Conservation (phyloP, 2,329 filamentous ascomycete genomes). For the Fusarium agapanthi region DNA sequence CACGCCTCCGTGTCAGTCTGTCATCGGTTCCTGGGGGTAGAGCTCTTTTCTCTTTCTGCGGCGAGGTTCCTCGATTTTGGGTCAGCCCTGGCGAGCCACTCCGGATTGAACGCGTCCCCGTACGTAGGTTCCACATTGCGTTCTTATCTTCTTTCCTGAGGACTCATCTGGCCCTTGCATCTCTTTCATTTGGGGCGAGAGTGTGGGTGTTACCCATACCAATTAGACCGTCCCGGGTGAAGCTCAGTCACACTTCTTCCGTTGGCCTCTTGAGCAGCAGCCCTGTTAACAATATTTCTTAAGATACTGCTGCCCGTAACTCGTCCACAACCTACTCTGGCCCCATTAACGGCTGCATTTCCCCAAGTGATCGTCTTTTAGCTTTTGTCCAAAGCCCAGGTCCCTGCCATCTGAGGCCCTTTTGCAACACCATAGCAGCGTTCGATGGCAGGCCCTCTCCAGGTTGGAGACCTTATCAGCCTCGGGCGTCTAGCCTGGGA, state of each 20-base stretch:
- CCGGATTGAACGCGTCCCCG: neutral
- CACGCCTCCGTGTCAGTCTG: conserved; percentile 5
- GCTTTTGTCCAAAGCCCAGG: neutral
- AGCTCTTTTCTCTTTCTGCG: neutral
- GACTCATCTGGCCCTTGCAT: conserved; percentile 26
- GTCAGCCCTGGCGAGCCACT: conserved; percentile 28
- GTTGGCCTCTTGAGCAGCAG: conserved; percentile 2
- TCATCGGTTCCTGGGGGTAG: conserved; percentile 8
- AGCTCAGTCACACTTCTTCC: neutral
- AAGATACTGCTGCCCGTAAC: conserved; percentile 13
- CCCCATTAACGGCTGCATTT: neutral
- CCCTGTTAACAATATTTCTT: conserved; percentile 5
- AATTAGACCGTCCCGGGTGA: neutral
- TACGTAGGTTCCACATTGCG: conserved; percentile 2
- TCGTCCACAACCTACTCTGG: neutral
- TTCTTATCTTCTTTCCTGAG: conserved; percentile 5
- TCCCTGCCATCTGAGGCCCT: neutral
- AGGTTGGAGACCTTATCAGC: conserved; percentile 46
- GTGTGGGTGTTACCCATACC: conserved; percentile 1
- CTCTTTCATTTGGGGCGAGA: neutral
- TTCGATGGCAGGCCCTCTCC: conserved; percentile 40
- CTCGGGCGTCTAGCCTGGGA: conserved; percentile 47
- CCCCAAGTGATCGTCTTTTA: neutral
- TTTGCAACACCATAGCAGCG: conserved; percentile 7
- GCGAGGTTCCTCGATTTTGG: conserved; percentile 8